Conservation (phyloP, 306 rosid genomes). For the Amphicarpaea edgeworthii region DNA sequence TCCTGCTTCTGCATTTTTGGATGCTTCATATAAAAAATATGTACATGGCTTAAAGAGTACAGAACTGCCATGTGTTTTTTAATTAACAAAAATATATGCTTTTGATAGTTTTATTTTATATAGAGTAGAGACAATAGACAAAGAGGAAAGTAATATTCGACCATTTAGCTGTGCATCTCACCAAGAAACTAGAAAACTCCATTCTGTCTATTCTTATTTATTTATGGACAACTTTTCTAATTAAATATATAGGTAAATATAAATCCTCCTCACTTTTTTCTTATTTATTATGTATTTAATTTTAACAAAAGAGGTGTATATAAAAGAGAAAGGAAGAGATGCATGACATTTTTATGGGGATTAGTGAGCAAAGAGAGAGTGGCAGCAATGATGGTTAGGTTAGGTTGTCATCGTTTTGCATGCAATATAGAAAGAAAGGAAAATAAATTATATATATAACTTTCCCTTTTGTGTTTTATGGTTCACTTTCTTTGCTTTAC, state of each 20-base stretch:
- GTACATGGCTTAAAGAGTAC: neutral
- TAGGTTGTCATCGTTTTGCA: slow-evolving; percentile 73
- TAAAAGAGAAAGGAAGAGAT: slow-evolving; percentile 29
- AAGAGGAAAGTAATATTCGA: slow-evolving; percentile 43
- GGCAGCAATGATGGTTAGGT: slow-evolving; percentile 74
- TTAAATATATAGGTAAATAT: no score
- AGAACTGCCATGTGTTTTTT: neutral
- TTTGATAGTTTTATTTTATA: slow-evolving; percentile 36
- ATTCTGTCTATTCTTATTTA: slow-evolving; percentile 37
- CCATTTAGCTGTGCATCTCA: slow-evolving; percentile 43
- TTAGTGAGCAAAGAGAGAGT: slow-evolving; percentile 65
- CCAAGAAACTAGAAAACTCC: slow-evolving; percentile 40
- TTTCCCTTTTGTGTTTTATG: slow-evolving; percentile 48
- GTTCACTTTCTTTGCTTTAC: slow-evolving; percentile 64
- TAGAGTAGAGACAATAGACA: slow-evolving; percentile 50
- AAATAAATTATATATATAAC: slow-evolving; percentile 42
- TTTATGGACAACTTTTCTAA: slow-evolving; percentile 34
- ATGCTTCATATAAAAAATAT: no score
- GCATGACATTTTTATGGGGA: slow-evolving; percentile 67
- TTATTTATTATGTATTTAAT: slow-evolving; percentile 10
- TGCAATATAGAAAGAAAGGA: slow-evolving; percentile 56
- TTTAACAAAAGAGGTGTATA: slow-evolving; percentile 33
- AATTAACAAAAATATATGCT: slow-evolving; percentile 34
- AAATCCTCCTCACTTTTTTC: slow-evolving; percentile 15
- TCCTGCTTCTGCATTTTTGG: neutral